Conservation (phyloP, 495 filamentous ascomycete species). For the Parmelia sp. region DNA sequence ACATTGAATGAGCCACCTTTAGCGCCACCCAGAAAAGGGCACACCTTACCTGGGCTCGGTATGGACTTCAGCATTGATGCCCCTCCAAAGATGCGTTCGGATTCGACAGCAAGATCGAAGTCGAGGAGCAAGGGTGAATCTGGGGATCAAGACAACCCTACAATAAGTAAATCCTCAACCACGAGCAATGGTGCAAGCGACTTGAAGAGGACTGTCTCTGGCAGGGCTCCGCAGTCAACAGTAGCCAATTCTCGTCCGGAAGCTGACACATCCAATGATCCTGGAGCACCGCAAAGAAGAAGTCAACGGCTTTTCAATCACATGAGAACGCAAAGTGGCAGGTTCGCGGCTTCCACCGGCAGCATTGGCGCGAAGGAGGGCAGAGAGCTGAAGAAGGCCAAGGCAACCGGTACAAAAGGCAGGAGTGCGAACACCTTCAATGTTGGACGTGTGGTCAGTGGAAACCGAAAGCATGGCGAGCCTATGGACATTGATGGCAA, state of each 20-base stretch:
- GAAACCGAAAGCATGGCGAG: conserved; percentile 66
- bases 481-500: conserved; percentile 61
- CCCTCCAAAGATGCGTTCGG: conserved; percentile 57
- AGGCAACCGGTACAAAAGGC: conserved; percentile 55
- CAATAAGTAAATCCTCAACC: conserved; percentile 35
- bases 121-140: conserved; percentile 42
- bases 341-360: conserved; percentile 36
- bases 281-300: conserved; percentile 64
- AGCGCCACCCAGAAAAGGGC: conserved; percentile 57
- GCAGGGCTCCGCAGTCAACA: conserved; percentile 61
- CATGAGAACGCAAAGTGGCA: conserved; percentile 56
- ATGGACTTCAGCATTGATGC: conserved; percentile 48
- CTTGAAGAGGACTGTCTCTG: conserved; percentile 80
- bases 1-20: conserved; percentile 51
- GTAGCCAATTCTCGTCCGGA: conserved; percentile 36
- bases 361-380: conserved; percentile 52
- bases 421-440: conserved; percentile 50
- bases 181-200: conserved; percentile 37
- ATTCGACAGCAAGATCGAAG: conserved; percentile 46
- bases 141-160: conserved; percentile 39
- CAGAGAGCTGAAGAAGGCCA: conserved; percentile 72
- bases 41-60: conserved; percentile 52
- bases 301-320: conserved; percentile 73
- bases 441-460: conserved; percentile 79
- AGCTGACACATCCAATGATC: conserved; percentile 43